Percentiles rank a stretch among this genome's conserved stretches.
Evolutionary conservation across 495 filamentous ascomycete species (phyloP).

Genomic region (Jackrogersella multiformis): DNA sequence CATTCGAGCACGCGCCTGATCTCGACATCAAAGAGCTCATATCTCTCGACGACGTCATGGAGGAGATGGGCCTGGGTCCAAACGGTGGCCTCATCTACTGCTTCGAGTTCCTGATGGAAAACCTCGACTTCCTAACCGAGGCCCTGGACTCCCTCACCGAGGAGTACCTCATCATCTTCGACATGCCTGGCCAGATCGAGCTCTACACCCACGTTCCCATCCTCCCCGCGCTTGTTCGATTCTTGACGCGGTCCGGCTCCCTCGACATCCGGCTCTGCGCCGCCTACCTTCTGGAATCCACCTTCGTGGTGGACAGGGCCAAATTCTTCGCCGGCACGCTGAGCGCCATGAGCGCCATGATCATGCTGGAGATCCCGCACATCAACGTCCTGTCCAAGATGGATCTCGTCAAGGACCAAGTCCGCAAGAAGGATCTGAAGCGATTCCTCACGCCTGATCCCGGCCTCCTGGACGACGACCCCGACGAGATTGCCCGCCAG

Average conservation of each 20-base stretch:
- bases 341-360: conserved; percentile 97
- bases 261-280: conserved; percentile 92
- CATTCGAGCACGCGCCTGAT: conserved; percentile 90
- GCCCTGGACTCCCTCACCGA: conserved; percentile 86
- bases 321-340: conserved; percentile 97
- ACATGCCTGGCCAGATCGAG: conserved; percentile 99
- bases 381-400: conserved; percentile 92
- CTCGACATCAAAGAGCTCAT: conserved; percentile 98
- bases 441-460: conserved; percentile 86
- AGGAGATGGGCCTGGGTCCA: conserved; percentile 90
- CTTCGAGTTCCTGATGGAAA: conserved; percentile 95
- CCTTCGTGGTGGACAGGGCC: conserved; percentile 91
- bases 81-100: conserved; percentile 98
- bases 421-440: conserved; percentile 84
- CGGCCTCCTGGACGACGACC: conserved; percentile 77
- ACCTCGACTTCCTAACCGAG: conserved; percentile 93
- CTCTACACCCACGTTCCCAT: conserved; percentile 97
- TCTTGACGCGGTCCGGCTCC: conserved; percentile 79
- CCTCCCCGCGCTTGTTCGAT: conserved; percentile 82
- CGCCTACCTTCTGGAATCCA: conserved; percentile 94
- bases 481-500: conserved; percentile 57
- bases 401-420: conserved; percentile 88
- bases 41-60: conserved; percentile 97
- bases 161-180: conserved; percentile 95
- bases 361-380: conserved; percentile 96